Base-by-base conservation (phyloP, 352 stramenopile genomes). In the Pythium scleroteichum region DNA sequence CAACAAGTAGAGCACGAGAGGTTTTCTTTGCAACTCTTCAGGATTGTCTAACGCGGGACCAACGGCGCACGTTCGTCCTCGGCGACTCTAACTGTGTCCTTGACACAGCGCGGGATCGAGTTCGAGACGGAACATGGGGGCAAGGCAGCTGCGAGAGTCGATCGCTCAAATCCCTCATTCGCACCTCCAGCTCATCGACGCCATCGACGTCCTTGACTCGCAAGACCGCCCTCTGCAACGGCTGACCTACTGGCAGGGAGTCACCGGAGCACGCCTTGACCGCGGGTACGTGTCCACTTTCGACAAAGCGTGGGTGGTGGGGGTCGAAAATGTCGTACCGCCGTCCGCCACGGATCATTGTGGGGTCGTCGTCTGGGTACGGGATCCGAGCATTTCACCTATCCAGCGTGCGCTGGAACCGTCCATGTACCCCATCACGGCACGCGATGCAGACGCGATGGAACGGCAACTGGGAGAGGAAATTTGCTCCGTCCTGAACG, bases 231-330 rank as follows among this genome's bases (percentile, higher is more conserved):
- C n/a, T n/a, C 9, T 52, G 4, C 20, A 33, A 33, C 7, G n/a
- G 13, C 19, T 59, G 1, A 59, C 51, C 22, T 59, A 59, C 23
- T 59, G 51, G 51, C 38, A 59, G 26, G 17, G 24, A 4, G 7
- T 4, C 2, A 24, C 40, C n/a, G 35, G 51, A 4, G 38, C 39
- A 0, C 20, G 51, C 1, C 10, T 59, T 0, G 51, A 59, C 16
- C 38, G 51, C 1, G 20, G 22, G 16, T 59, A 50, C 17, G 9
- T 50, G 4, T 2, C 24, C 29, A 35, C 29, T 5, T 10, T 10
- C 17, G 3, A 39, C 17, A 0, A 5, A 2, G 0, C 4, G 7
- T 45, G 24, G 22, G 22, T 40, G 5, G 51, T 26, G 16, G 17
- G 4, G 3, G 6, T 26, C 20, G 47, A 53, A 13, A 33, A 35